These are phyloP conservation scores for Penicillium riverlandense DNA, from an alignment of 495 filamentous ascomycete species.

Conservation along the genomic window DNA sequence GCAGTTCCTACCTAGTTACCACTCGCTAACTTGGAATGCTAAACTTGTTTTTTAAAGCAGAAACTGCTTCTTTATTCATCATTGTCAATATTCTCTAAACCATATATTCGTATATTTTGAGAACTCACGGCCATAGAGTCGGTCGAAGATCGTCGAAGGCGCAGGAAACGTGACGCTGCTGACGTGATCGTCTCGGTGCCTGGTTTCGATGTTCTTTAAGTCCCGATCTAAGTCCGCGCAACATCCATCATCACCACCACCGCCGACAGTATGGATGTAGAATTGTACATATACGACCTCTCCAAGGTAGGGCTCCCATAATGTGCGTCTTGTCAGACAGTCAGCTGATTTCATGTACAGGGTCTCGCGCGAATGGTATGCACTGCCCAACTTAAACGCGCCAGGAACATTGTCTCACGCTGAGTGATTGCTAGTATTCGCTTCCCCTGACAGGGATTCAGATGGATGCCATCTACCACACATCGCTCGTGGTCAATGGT, in stretches of 20 bases:
- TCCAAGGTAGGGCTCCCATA: slow-evolving; percentile 50
- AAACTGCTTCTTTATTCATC: too few species aligned
- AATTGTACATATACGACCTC: slow-evolving; percentile 91
- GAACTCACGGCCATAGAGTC: too few species aligned
- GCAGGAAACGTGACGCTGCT: slow-evolving; percentile 20
- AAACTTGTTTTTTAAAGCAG: too few species aligned
- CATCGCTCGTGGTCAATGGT: slow-evolving; percentile 75
- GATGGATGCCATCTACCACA: slow-evolving; percentile 88
- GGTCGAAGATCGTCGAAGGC: slow-evolving; percentile 19
- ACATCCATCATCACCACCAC: too few species aligned
- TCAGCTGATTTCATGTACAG: slow-evolving; percentile 16
- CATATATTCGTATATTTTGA: too few species aligned
- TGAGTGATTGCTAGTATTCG: slow-evolving; percentile 37
- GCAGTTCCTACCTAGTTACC: too few species aligned
- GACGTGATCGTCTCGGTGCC: slow-evolving; percentile 33
- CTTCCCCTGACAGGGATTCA: slow-evolving; percentile 55
- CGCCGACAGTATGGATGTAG: slow-evolving; percentile 61
- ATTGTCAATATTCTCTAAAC: too few species aligned
- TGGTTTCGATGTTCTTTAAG: neutral
- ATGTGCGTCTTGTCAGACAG: neutral
- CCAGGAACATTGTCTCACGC: slow-evolving; percentile 1
- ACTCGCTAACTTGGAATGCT: too few species aligned
- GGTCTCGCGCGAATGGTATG: slow-evolving; percentile 43
- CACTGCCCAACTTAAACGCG: neutral
- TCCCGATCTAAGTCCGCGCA: too few species aligned